phyloP scores from a whole-genome alignment of 1,284 basidiomycete genomes.

The Tetrapyrgos nigripes region DNA sequence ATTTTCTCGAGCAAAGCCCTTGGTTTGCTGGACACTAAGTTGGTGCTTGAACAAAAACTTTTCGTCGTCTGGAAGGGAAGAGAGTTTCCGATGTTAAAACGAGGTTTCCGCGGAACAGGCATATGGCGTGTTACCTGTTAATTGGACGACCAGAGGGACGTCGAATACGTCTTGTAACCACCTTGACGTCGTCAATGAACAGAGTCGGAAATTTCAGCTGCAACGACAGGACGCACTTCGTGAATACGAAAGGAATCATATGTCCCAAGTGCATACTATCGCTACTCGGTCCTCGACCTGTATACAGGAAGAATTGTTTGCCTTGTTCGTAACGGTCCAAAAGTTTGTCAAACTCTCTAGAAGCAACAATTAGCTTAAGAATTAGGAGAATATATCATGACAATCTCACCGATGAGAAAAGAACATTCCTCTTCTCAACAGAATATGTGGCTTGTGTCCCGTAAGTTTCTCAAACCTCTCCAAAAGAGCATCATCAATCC shows the following conservation, averaged over 20 bases:
- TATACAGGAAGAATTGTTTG: conserved; percentile 98
- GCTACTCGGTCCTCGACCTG: conserved; percentile 95
- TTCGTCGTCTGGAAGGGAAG: conserved; percentile 81
- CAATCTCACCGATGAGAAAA: conserved; percentile 94
- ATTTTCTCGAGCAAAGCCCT: conserved; percentile 86
- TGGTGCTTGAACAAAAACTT: conserved; percentile 99
- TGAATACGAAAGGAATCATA: conserved; percentile 97
- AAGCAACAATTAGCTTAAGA: not conserved
- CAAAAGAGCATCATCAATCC: conserved; percentile 80
- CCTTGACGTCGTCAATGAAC: conserved; percentile 43
- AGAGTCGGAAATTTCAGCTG: not conserved
- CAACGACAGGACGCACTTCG: conserved; percentile 69
- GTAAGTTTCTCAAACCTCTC: conserved; percentile 93
- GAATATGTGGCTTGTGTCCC: conserved; percentile 89
- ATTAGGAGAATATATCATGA: not conserved
- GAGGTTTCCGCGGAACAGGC: conserved; percentile 1
- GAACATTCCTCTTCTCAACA: conserved; percentile 93
- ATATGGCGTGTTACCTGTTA: conserved; percentile 71
- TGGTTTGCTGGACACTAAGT: conserved; percentile 90
- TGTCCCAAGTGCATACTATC: conserved; percentile 99
- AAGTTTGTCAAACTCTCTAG: conserved; percentile 92
- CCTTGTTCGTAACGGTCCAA: conserved; percentile 96
- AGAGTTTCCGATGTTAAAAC: conserved; percentile 8
- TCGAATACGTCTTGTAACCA: conserved; percentile 98
- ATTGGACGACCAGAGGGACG: conserved; percentile 92